Percentiles rank a stretch among this genome's conserved stretches.
These are phyloP conservation scores for Morella rubra DNA, from an alignment of 306 rosid species.

Conservation along the genomic window DNA sequence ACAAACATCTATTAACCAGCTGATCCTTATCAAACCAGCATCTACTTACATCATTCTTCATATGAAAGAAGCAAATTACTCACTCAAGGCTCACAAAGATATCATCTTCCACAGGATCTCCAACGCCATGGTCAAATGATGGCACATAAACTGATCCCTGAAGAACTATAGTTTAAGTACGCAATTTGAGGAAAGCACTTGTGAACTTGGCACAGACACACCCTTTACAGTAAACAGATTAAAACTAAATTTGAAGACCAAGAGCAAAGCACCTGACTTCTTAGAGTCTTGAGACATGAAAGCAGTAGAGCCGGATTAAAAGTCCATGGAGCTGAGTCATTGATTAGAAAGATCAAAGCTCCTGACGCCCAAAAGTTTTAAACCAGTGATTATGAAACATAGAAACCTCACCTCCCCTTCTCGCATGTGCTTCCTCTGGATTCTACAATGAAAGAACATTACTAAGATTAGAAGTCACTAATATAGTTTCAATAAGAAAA, in stretches of 20 bases:
- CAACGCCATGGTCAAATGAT: slow-evolving; percentile 90
- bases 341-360: slow-evolving; percentile 44
- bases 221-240: slow-evolving; percentile 2
- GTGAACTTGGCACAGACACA: slow-evolving; percentile 19
- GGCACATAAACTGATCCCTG: slow-evolving; percentile 95
- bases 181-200: slow-evolving; percentile 25
- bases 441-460: slow-evolving; percentile 51
- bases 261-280: slow-evolving; percentile 52
- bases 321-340: slow-evolving; percentile 94
- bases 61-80: slow-evolving; percentile 40
- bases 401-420: slow-evolving; percentile 89
- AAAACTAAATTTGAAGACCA: slow-evolving; percentile 24
- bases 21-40: neutral
- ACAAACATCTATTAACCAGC: neutral
- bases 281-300: slow-evolving; percentile 66
- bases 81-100: slow-evolving; percentile 73
- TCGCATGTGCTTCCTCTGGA: slow-evolving; percentile 93
- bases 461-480: slow-evolving; percentile 25
- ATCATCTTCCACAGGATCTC: slow-evolving; percentile 90
- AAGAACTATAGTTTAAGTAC: slow-evolving; percentile 37
- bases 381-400: slow-evolving; percentile 26
- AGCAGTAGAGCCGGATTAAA: slow-evolving; percentile 71
- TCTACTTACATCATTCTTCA: neutral
- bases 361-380: slow-evolving; percentile 28
- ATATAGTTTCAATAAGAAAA: slow-evolving; percentile 16